Evolutionary conservation across 83 land plant species (phyloP).

Genomic region (Isoetes engelmannii): DNA sequence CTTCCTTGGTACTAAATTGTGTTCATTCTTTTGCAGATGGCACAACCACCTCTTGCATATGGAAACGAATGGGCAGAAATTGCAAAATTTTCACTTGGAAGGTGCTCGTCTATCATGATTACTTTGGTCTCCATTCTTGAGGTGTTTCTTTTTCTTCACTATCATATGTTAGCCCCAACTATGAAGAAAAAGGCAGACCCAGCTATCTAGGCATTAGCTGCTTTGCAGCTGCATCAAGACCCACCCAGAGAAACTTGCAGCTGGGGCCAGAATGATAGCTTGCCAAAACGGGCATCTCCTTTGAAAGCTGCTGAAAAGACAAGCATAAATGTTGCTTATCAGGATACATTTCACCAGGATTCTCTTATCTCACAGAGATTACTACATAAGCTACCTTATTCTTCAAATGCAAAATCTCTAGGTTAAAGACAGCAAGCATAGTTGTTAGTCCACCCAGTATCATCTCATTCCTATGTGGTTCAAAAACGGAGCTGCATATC

Average conservation of each 20-base stretch:
- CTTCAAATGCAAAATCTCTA: background rate
- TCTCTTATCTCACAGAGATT: background rate
- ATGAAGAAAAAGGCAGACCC: slow-evolving; percentile 80
- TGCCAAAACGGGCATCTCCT: background rate
- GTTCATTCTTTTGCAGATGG: slow-evolving; percentile 73
- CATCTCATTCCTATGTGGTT: no score
- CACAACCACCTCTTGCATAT: slow-evolving; percentile 68
- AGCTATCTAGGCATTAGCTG: slow-evolving; percentile 25
- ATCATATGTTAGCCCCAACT: slow-evolving; percentile 34
- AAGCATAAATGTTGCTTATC: background rate
- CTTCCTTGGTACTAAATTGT: no score
- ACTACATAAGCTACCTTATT: background rate
- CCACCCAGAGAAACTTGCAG: slow-evolving; percentile 11
- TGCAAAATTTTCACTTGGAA: slow-evolving; percentile 70
- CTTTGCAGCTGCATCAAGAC: slow-evolving; percentile 28
- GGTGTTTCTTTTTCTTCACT: no score
- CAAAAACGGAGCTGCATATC: no score
- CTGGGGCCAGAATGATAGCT: background rate
- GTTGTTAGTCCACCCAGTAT: no score
- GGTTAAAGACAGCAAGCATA: no score
- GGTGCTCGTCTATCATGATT: slow-evolving; percentile 40
- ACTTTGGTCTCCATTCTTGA: no score
- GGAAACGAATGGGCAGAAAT: slow-evolving; percentile 95
- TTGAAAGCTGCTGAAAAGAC: background rate
- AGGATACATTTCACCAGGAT: background rate